Base-by-base conservation (phyloP, 345 rosid genomes). In the Rhizophora apiculata region DNA sequence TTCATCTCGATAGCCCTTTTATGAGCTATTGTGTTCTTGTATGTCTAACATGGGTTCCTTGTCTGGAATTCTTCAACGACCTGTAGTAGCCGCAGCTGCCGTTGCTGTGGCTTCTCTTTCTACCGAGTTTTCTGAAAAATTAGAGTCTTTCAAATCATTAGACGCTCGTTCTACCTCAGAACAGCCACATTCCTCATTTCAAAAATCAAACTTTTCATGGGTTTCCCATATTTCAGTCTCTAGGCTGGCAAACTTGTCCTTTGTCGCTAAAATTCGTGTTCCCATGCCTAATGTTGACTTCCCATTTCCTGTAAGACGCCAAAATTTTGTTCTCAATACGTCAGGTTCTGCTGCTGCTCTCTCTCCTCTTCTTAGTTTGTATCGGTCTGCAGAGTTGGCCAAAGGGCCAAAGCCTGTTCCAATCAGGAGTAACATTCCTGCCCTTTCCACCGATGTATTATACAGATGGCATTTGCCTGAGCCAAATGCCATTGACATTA, bases 401-500 rank as follows among this genome's bases (percentile, higher is more conserved):
- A 90, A 89, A 70, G 86, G 92, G 6, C 84, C 90, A 0, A 88
- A 83, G 76, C 89, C 88, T 27, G 71, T 37, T 16, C 69, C 84
- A 32, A 78, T 78, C 27, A 65, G 67, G 18, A 69, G 32, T 29
- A 70, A 69, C 27, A 48, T 75, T 22, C 74, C 89, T 27, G 57
- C 80, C 10, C 76, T 85, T 5, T 68, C 72, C 55, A 83, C 97
- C 66, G 91, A 85, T 75, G 81, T 85, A 53, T 78, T 89, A 21
- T 96, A 92, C 73, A 85, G 80, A 74, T 96, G 99, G 98, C 98
- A 92, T 83, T 84, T 96, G 68, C 99, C 99, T 0, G 85, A 87
- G 62, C 74, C 82, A 8, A 72, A 65, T 79, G 78, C 94, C n/a
- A 26, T 88, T 24, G 89, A 86, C 85, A 48, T 85, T 55, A 79